Conservation (phyloP, 2,329 filamentous ascomycete species). For the Fusarium pseudonygamai region DNA sequence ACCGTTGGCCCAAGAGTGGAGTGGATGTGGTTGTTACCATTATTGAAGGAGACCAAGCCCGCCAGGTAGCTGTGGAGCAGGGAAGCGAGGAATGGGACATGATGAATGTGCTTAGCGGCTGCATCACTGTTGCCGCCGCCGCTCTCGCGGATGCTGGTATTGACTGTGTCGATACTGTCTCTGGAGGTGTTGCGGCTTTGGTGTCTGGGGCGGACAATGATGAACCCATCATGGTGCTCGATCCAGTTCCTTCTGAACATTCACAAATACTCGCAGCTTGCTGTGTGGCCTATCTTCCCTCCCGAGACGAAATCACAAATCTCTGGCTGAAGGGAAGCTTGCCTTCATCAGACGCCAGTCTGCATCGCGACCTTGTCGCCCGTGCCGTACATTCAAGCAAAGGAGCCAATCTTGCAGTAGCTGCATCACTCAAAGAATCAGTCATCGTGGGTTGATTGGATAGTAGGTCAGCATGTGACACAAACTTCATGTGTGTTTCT, state of each 20-base stretch:
- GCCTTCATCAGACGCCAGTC: slow-evolving; percentile 50
- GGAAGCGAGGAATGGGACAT: slow-evolving; percentile 79
- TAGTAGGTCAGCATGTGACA: neutral
- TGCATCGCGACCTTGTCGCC: slow-evolving; percentile 50
- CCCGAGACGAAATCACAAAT: slow-evolving; percentile 90
- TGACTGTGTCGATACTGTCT: slow-evolving; percentile 90
- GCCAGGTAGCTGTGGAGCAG: slow-evolving; percentile 56
- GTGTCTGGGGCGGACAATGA: slow-evolving; percentile 56
- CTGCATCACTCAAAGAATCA: slow-evolving; percentile 50
- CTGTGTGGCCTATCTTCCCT: slow-evolving; percentile 88
- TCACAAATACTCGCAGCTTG: slow-evolving; percentile 81
- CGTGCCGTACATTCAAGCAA: slow-evolving; percentile 55
- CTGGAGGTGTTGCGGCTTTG: slow-evolving; percentile 87
- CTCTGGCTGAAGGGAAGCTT: slow-evolving; percentile 87
- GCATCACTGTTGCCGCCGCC: slow-evolving; percentile 92
- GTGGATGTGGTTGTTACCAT: slow-evolving; percentile 95
- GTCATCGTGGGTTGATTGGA: slow-evolving; percentile 33
- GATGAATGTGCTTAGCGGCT: slow-evolving; percentile 91
- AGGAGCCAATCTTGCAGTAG: slow-evolving; percentile 47
- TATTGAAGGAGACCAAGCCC: slow-evolving; percentile 90
- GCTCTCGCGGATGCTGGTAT: slow-evolving; percentile 95
- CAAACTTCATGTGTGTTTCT: neutral
- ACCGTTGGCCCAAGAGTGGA: slow-evolving; percentile 97
- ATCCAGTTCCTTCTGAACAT: slow-evolving; percentile 86
- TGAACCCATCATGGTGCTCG: slow-evolving; percentile 69